These are phyloP conservation scores for Eutrema heterophyllum DNA, from an alignment of 345 rosid genomes.

Conservation along the genomic window DNA sequence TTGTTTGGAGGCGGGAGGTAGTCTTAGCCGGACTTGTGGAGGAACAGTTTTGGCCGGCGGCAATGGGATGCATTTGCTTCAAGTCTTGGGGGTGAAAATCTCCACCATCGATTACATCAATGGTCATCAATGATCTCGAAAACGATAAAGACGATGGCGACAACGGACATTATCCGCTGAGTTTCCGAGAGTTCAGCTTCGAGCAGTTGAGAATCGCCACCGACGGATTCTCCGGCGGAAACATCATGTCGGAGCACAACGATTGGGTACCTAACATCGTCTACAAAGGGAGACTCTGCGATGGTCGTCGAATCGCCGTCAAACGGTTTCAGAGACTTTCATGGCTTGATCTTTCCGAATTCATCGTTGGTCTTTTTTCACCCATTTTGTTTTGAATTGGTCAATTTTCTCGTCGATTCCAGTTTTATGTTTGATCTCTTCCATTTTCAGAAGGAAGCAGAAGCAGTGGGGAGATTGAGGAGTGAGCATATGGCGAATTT, in stretches of 20 bases:
- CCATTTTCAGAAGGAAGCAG: conserved; percentile 64
- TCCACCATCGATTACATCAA: conserved; percentile 20
- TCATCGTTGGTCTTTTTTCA: conserved; percentile 39
- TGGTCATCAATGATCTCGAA: neutral
- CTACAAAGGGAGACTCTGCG: conserved; percentile 57
- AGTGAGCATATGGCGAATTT: conserved; percentile 79
- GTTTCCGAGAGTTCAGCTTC: conserved; percentile 50
- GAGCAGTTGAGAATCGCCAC: conserved; percentile 61
- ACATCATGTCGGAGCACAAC: conserved; percentile 67
- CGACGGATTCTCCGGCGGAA: conserved; percentile 48
- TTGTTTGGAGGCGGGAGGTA: conserved; percentile 2
- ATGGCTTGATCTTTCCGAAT: conserved; percentile 74
- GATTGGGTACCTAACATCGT: conserved; percentile 68
- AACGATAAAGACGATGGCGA: neutral
- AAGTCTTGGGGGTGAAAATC: conserved; percentile 10
- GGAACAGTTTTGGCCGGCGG: neutral
- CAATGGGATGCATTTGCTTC: conserved; percentile 31
- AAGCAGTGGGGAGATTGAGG: conserved; percentile 73
- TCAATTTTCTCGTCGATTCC: neutral
- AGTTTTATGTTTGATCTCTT: neutral
- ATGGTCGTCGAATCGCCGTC: conserved; percentile 56
- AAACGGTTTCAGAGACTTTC: conserved; percentile 61
- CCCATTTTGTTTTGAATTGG: neutral
- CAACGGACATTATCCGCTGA: conserved; percentile 30
- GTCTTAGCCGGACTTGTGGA: neutral